Conservation (phyloP, 768 basidiomycete species). For the Hypholoma sublateritium region DNA sequence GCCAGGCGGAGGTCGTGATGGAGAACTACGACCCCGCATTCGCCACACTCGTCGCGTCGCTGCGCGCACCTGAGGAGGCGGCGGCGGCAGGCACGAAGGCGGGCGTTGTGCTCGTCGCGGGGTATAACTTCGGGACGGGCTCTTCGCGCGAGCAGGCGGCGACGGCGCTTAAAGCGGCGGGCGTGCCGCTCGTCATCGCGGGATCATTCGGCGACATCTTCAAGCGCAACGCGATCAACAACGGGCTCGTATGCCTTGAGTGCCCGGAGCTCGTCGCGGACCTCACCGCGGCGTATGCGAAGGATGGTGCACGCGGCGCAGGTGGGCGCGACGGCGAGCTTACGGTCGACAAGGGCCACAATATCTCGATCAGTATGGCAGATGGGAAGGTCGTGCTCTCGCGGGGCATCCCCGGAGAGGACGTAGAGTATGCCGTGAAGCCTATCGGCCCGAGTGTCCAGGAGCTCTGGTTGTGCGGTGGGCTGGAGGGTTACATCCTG, state of each 20-base stretch:
- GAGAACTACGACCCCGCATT: constrained; percentile 97
- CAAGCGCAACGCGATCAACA: constrained; percentile 99
- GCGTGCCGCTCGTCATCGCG: constrained; percentile 91
- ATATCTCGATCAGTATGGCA: constrained; percentile 64
- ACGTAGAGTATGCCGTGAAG: constrained; percentile 62
- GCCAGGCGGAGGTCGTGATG: constrained; percentile 97
- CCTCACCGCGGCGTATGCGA: constrained; percentile 73
- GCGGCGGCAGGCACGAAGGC: constrained; percentile 33
- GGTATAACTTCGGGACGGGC: constrained; percentile 98
- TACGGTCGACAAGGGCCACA: constrained; percentile 75
- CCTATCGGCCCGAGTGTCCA: constrained; percentile 93
- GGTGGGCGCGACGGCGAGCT: constrained; percentile 83
- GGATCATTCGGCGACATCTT: constrained; percentile 99
- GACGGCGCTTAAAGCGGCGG: constrained; percentile 93
- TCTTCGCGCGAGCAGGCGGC: constrained; percentile 98
- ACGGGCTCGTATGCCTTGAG: constrained; percentile 94
- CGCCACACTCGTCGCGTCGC: constrained; percentile 62
- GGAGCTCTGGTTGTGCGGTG: constrained; percentile 95
- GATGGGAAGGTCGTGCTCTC: constrained; percentile 67
- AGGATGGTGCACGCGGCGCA: constrained; percentile 70
- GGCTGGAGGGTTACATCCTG: constrained; percentile 88
- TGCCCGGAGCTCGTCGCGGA: constrained; percentile 87
- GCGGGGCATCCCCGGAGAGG: constrained; percentile 36
- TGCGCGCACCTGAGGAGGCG: constrained; percentile 31
- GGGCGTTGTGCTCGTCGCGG: constrained; percentile 84